Base-by-base conservation (phyloP, 1,284 basidiomycete genomes). In the Waitea zeae region DNA sequence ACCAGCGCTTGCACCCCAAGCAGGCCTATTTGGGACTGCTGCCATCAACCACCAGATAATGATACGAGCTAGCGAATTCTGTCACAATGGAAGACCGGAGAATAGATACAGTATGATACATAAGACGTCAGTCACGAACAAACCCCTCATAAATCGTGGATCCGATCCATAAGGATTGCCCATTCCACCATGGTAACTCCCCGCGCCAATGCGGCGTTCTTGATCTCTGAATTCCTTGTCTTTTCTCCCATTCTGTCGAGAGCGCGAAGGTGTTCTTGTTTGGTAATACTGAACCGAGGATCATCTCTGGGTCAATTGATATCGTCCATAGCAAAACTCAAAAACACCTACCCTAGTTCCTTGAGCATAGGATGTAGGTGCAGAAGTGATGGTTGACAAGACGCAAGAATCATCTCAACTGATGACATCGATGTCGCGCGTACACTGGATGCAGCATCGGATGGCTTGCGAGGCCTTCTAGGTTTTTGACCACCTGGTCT, bases 121-220 rank as follows among this genome's bases (percentile, higher is more conserved):
- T n/a, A n/a, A n/a, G n/a, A n/a, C n/a, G n/a, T n/a, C n/a, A n/a
- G n/a, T n/a, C n/a, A n/a, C n/a, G n/a, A n/a, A n/a, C n/a, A n/a
- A n/a, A n/a, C n/a, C n/a, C n/a, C n/a, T n/a, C n/a, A n/a, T n/a
- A n/a, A n/a, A n/a, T n/a, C n/a, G n/a, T n/a, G n/a, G n/a, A n/a
- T n/a, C n/a, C n/a, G 22, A n/a, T 80, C 77, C 39, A 79, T 49
- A 41, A 80, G 56, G 43, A 80, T 75, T n/a, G 77, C 76, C 77
- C 76, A 80, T 44, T 80, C 77, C 49, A 80, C 56, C 3, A 77
- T 59, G 1, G 74, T 76, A 34, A 80, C 58, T 1, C 76, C 77
- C 40, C 62, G 53, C 47, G 55, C 66, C 51, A 80, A 46, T 35
- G 73, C 77, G 43, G 70, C 68, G 42, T 72, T 69, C 49, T 62